These are phyloP conservation scores for Prunus mongolica DNA, from an alignment of 306 rosid species.

Conservation along the genomic window DNA sequence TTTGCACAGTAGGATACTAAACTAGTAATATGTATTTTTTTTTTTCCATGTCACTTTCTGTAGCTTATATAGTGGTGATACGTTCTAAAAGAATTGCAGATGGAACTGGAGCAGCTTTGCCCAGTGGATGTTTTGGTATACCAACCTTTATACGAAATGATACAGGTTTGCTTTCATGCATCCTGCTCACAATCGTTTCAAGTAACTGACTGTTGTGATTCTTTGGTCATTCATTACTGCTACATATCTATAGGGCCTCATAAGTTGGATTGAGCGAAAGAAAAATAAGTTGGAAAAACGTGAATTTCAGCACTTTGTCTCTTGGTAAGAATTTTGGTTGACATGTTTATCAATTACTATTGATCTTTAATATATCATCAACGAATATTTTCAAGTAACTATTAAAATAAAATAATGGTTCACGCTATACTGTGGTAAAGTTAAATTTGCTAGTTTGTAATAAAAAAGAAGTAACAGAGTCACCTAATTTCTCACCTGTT, in stretches of 20 bases:
- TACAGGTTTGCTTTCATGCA: slow-evolving; percentile 53
- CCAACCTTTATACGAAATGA: slow-evolving; percentile 81
- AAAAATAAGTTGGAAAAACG: slow-evolving; percentile 63
- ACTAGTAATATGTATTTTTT: slow-evolving; percentile 14
- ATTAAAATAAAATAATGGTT: neutral
- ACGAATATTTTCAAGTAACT: neutral
- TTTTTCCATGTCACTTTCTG: slow-evolving; percentile 12
- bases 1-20: slow-evolving; percentile 66
- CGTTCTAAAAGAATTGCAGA: slow-evolving; percentile 61
- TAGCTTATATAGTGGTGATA: slow-evolving; percentile 27
- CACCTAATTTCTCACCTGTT: neutral
- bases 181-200: slow-evolving; percentile 12
- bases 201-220: slow-evolving; percentile 8
- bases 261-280: slow-evolving; percentile 77
- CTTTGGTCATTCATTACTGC: slow-evolving; percentile 21
- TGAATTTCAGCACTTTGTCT: slow-evolving; percentile 79
- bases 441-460: neutral
- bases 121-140: slow-evolving; percentile 47
- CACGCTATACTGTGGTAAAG: neutral
- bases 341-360: slow-evolving; percentile 1
- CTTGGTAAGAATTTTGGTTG: slow-evolving; percentile 53
- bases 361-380: slow-evolving; percentile 1
- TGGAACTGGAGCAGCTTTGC: slow-evolving; percentile 73
- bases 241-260: slow-evolving; percentile 56
- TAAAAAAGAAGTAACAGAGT: neutral